phyloP scores from a whole-genome alignment of 2,329 filamentous ascomycete species.

The Arthroderma sp. region DNA sequence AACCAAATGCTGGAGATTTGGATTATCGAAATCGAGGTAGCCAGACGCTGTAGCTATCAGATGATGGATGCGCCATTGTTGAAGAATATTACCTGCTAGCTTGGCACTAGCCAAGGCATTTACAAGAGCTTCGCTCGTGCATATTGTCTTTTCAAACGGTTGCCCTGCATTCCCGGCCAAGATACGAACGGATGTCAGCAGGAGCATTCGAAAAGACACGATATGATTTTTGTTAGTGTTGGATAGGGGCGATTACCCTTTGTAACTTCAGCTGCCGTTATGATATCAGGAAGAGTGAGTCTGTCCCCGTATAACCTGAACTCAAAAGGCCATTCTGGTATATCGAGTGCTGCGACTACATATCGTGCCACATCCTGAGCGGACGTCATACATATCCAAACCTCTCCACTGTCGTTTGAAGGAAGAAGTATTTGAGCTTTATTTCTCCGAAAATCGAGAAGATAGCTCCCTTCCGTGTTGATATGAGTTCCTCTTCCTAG shows the following conservation, averaged over 20 bases:
- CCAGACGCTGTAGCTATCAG: constrained; percentile 56
- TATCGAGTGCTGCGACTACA: constrained; percentile 51
- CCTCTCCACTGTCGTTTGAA: constrained; percentile 37
- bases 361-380: constrained; percentile 58
- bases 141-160: constrained; percentile 15
- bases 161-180: constrained; percentile 9
- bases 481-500: constrained; percentile 47
- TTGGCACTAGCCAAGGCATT: constrained; percentile 16
- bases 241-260: constrained; percentile 18
- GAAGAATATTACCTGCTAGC: constrained; percentile 21
- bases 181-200: background rate
- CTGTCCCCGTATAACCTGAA: constrained; percentile 57
- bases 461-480: constrained; percentile 47
- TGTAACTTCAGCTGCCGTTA: constrained; percentile 41
- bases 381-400: constrained; percentile 54
- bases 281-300: constrained; percentile 46
- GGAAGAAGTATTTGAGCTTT: constrained; percentile 44
- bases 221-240: background rate
- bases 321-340: constrained; percentile 54
- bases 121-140: constrained; percentile 15
- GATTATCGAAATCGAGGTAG: constrained; percentile 49
- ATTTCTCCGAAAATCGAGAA: constrained; percentile 48
- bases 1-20: constrained; percentile 46
- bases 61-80: constrained; percentile 38
- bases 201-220: too few relatives aligned